A percentile compares a stretch with the other conserved stretches of the same genome.
Evolutionary conservation across 1,284 basidiomycete genomes (phyloP).

Genomic region (Pseudozyma tsukubaensis): DNA sequence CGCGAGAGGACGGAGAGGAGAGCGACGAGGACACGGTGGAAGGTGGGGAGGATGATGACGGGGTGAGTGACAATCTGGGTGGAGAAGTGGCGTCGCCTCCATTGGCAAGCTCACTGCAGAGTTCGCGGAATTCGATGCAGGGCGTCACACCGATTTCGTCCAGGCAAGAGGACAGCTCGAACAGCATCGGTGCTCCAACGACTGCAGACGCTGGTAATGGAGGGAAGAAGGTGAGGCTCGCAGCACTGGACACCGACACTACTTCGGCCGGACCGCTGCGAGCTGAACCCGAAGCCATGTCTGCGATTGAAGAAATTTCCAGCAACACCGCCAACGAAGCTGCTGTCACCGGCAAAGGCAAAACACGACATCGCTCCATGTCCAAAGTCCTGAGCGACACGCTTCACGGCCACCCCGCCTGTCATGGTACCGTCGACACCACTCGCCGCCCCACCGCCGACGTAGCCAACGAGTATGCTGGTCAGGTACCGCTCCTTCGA

Average conservation of each 20-base stretch:
- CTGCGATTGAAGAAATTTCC: constrained; percentile 7
- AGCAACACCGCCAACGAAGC: neutral
- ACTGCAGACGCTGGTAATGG: too few species aligned
- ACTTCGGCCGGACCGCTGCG: neutral
- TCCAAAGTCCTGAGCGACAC: constrained; percentile 32
- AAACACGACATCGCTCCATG: constrained; percentile 24
- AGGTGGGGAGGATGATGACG: constrained; percentile 13
- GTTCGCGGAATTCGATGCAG: constrained; percentile 12
- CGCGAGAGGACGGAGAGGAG: neutral
- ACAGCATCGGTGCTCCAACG: too few species aligned
- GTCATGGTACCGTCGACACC: neutral
- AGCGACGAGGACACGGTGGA: constrained; percentile 1
- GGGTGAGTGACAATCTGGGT: constrained; percentile 28
- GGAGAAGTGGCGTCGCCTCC: constrained; percentile 33
- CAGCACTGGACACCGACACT: too few species aligned
- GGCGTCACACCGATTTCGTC: constrained; percentile 6
- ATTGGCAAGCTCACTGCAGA: constrained; percentile 16
- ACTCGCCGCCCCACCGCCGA: constrained; percentile 27
- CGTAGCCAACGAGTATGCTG: constrained; percentile 57
- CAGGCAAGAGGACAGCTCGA: neutral
- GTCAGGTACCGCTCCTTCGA: constrained; percentile 63
- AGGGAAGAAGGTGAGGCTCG: too few species aligned
- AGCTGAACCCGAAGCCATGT: constrained; percentile 23
- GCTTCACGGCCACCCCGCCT: constrained; percentile 19
- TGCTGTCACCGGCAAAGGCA: neutral